Conservation (phyloP, 495 filamentous ascomycete species). For the Lindgomyces ingoldianus region DNA sequence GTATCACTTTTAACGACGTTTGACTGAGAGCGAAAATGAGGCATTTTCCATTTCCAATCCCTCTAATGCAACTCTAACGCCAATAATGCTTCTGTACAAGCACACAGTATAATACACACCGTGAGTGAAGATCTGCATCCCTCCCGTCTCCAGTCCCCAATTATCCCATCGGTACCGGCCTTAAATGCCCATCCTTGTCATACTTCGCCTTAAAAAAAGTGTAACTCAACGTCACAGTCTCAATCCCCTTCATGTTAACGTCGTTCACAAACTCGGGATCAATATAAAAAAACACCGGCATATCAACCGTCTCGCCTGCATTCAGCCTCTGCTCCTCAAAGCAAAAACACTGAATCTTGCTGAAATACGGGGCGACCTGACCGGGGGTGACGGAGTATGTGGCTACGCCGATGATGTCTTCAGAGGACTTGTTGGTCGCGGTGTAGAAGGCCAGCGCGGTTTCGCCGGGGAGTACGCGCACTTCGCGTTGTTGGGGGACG, state of each 20-base stretch:
- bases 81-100: neutral
- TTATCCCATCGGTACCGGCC: conserved; percentile 36
- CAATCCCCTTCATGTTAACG: conserved; percentile 86
- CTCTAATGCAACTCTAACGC: no score
- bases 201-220: conserved; percentile 81
- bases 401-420: conserved; percentile 96
- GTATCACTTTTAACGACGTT: no score
- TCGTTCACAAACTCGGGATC: conserved; percentile 94
- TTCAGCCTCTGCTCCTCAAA: conserved; percentile 96
- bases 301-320: conserved; percentile 96
- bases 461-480: conserved; percentile 91
- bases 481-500: conserved; percentile 92
- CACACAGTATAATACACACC: neutral
- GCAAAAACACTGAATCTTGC: conserved; percentile 99
- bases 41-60: no score
- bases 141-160: neutral
- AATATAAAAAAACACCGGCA: conserved; percentile 99
- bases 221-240: conserved; percentile 93
- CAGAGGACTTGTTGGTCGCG: conserved; percentile 81
- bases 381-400: conserved; percentile 96
- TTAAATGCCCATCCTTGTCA: conserved; percentile 48
- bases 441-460: conserved; percentile 98
- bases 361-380: conserved; percentile 96
- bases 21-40: no score
- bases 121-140: neutral